Evolutionary conservation across 352 stramenopile species (phyloP), one percentile per base, ranked within the genome.

Genomic region (Globisporangium sylvaticum): DNA sequence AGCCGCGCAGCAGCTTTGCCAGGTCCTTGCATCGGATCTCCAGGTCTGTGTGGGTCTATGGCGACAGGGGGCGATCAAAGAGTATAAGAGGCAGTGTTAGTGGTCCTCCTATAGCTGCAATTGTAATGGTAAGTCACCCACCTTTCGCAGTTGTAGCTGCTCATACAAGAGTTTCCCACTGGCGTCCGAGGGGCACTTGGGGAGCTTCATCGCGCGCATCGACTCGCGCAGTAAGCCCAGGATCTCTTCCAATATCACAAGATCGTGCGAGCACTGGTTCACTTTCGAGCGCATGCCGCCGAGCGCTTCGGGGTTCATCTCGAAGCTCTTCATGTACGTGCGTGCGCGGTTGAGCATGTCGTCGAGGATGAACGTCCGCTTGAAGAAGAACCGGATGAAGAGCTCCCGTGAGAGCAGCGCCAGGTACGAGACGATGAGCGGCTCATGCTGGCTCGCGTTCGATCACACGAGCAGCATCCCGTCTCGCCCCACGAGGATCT

Each of bases 221-320:
- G 96, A 98, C 64, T 99, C 97, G 1, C 88, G 79, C 31, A 99
- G 70, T 50, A 98, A 96, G 37, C 92, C 93, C 24, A 99, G 77
- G 44, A 98, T 98, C 81, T 99, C 96, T 69, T 98, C 95, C 15
- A 99, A 74, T 31, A 98, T 66, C 37, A 98, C 98, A 9, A 99
- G 81, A 66, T 99, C 91, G 63, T 98, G 97, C 0, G 94, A 92
- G 65, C 98, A 94, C 48, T 85, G 87, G 60, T 90, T 96, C 14
- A 99, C 87, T 64, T 89, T 87, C 64, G 96, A 79, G 7, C 96
- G 83, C 76, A 98, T 98, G 32, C 82, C 74, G 6, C 83, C 78
- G 29, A 99, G 81, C 44, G 81, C 84, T 39, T 96, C 94, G 2
- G 96, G 96, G 74, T 99, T 96, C 62, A 88, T 90, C 54, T 97